Evolutionary conservation across 192 early-diverging fungal species (phyloP).

Genomic region (Rhizophagus prolifer): DNA sequence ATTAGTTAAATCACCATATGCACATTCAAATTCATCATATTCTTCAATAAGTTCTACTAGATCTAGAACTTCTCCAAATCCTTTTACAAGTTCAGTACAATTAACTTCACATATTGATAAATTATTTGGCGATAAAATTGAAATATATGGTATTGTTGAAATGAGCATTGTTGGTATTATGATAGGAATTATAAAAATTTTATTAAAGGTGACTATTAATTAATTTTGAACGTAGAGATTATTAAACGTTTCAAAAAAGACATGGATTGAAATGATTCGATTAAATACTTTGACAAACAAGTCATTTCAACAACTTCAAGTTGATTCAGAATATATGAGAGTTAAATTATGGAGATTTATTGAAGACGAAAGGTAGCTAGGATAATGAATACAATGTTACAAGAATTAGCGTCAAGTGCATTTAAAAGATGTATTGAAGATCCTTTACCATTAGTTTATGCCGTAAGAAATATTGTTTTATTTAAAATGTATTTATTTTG

Average conservation of each 20-base stretch:
- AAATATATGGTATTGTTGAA: conserved; percentile 62
- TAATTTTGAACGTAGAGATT: background rate
- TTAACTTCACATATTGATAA: conserved; percentile 59
- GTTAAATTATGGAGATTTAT: conserved; percentile 48
- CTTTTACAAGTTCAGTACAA: background rate
- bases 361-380: conserved; percentile 42
- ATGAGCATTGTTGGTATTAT: conserved; percentile 49
- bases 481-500: background rate
- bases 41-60: conserved; percentile 6
- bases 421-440: conserved; percentile 16
- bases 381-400: conserved; percentile 20
- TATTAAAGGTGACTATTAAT: conserved; percentile 42
- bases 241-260: conserved; percentile 33
- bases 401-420: conserved; percentile 21
- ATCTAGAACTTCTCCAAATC: background rate
- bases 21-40: conserved; percentile 18
- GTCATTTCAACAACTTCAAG: conserved; percentile 65
- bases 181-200: conserved; percentile 54
- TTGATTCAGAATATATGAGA: conserved; percentile 63
- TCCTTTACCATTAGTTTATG: conserved; percentile 16
- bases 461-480: background rate
- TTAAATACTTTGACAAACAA: conserved; percentile 46
- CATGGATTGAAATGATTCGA: conserved; percentile 59
- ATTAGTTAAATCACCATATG: conserved; percentile 9
- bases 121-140: conserved; percentile 68